Evolutionary conservation across 75 land plant genomes (phyloP).

Genomic region (Sequoiadendron giganteum): DNA sequence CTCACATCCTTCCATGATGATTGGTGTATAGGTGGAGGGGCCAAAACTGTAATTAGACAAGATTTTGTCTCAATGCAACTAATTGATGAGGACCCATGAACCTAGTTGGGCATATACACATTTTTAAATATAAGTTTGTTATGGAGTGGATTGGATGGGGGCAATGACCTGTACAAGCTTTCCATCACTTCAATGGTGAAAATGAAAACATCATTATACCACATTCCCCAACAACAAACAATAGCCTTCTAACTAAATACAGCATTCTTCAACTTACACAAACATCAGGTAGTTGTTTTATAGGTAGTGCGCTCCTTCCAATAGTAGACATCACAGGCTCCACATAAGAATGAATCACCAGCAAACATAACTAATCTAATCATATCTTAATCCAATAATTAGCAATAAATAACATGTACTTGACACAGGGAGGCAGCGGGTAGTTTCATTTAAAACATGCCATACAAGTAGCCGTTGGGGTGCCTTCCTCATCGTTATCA

Average conservation of each 20-base stretch:
- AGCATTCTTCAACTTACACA: not conserved
- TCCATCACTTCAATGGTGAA: not conserved
- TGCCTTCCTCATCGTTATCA: not conserved
- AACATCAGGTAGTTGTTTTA: not conserved
- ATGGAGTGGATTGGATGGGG: too few species aligned
- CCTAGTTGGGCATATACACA: not conserved
- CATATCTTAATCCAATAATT: not conserved
- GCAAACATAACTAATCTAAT: not conserved
- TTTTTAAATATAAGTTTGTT: not conserved
- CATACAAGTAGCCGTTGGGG: not conserved
- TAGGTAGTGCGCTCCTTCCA: not conserved
- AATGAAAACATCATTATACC: not conserved
- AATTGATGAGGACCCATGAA: not conserved
- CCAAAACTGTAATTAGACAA: too few species aligned
- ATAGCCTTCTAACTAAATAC: not conserved
- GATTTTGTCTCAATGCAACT: not conserved
- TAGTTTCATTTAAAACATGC: not conserved
- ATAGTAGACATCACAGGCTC: too few species aligned
- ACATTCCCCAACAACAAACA: not conserved
- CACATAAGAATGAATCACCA: not conserved
- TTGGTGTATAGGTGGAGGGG: too few species aligned
- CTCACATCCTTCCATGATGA: too few species aligned
- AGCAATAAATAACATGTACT: not conserved
- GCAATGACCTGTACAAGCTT: not conserved
- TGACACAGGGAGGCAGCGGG: not conserved